These are phyloP conservation scores for Tetragonia tetragonoides DNA, from an alignment of 148 eudicot species.

Conservation along the genomic window DNA sequence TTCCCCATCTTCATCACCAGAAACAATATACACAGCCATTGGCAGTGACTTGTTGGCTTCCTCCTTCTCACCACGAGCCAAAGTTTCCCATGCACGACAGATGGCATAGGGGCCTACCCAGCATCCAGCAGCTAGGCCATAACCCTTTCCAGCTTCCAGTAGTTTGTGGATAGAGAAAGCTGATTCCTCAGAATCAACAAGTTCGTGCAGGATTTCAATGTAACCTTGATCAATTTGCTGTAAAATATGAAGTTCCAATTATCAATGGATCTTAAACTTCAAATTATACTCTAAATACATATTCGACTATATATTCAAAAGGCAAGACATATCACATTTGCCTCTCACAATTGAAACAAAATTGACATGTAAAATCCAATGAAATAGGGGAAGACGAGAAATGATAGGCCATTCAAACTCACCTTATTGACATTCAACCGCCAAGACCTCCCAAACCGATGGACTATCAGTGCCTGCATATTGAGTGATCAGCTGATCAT, in stretches of 20 bases:
- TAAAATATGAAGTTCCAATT: constrained; percentile 16
- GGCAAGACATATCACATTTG: neutral
- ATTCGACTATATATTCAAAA: neutral
- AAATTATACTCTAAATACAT: constrained; percentile 3
- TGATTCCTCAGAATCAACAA: constrained; percentile 79
- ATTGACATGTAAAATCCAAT: neutral
- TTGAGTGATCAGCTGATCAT: neutral
- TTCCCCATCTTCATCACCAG: constrained; percentile 99
- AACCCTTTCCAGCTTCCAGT: constrained; percentile 75
- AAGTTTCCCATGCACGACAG: constrained; percentile 95
- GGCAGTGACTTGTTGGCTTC: constrained; percentile 41
- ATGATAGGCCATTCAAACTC: constrained; percentile 9
- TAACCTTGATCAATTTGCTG: constrained; percentile 74
- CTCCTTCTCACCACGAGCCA: constrained; percentile 47
- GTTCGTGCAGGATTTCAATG: constrained; percentile 64
- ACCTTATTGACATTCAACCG: constrained; percentile 71
- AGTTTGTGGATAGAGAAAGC: constrained; percentile 84
- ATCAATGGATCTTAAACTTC: constrained; percentile 7
- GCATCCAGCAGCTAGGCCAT: constrained; percentile 87
- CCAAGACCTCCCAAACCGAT: constrained; percentile 86
- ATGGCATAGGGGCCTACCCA: constrained; percentile 99
- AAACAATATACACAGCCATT: constrained; percentile 82
- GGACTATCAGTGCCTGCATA: constrained; percentile 71
- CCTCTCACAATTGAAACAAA: neutral
- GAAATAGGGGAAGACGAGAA: neutral